A percentile compares a stretch with the other conserved stretches of the same genome.
phyloP scores from a whole-genome alignment of 805 yeast species.

The Yamadazyma scolyti region DNA sequence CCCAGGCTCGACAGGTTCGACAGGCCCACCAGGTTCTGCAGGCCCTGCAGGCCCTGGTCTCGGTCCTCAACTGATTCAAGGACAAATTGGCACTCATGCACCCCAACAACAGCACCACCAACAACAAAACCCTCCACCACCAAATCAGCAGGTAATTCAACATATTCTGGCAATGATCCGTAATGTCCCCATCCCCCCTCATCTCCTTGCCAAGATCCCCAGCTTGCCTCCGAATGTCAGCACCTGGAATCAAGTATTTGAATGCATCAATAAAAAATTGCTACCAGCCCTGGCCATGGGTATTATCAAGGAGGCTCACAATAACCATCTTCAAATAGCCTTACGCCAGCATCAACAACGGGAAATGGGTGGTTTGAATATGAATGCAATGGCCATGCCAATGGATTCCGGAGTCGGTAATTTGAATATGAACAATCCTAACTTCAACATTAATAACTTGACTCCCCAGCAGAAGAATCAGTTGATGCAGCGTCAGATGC shows the following conservation, averaged over 20 bases:
- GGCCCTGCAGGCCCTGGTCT: neutral
- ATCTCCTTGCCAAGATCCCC: slow-evolving; percentile 63
- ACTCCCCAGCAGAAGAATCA: slow-evolving; percentile 38
- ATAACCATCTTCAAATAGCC: slow-evolving; percentile 59
- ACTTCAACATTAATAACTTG: slow-evolving; percentile 11
- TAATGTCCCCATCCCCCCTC: slow-evolving; percentile 68
- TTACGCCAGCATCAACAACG: slow-evolving; percentile 48
- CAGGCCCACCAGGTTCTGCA: too few relatives aligned
- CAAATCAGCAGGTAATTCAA: slow-evolving; percentile 27
- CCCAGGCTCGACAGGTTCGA: too few relatives aligned
- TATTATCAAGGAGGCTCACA: slow-evolving; percentile 62
- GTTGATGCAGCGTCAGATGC: slow-evolving; percentile 33
- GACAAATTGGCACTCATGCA: neutral
- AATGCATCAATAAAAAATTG: slow-evolving; percentile 54
- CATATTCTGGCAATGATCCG: slow-evolving; percentile 46
- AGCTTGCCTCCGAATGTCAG: slow-evolving; percentile 72
- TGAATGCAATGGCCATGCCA: slow-evolving; percentile 10
- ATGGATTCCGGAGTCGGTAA: slow-evolving; percentile 16
- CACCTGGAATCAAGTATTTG: slow-evolving; percentile 79
- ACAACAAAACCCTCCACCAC: neutral
- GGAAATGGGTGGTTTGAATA: slow-evolving; percentile 14
- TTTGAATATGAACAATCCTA: slow-evolving; percentile 1
- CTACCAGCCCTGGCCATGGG: slow-evolving; percentile 57
- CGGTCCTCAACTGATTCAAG: slow-evolving; percentile 1
- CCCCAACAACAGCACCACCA: slow-evolving; percentile 1